A percentile compares a stretch with the other conserved stretches of the same genome.
Evolutionary conservation across 2,329 filamentous ascomycete genomes (phyloP).

Genomic region (Tothia fuscella): DNA sequence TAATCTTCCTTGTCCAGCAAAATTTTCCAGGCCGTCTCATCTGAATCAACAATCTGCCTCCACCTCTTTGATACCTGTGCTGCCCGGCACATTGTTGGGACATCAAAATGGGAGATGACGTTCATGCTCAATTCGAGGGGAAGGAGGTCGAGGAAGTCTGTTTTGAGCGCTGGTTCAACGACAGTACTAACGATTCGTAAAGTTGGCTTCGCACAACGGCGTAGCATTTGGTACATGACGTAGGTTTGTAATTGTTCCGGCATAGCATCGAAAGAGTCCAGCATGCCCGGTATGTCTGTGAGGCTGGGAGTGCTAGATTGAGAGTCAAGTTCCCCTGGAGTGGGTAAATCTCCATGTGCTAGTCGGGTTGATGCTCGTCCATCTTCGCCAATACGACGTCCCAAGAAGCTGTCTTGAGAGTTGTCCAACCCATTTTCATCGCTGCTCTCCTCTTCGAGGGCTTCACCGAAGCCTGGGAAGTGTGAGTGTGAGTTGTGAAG

Average conservation of each 20-base stretch:
- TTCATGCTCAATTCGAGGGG: conserved; percentile 81
- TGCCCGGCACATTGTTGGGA: conserved; percentile 74
- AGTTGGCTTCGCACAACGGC: conserved; percentile 76
- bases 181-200: conserved; percentile 80
- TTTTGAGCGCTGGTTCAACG: conserved; percentile 89
- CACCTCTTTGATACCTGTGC: conserved; percentile 91
- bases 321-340: too few relatives aligned
- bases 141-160: conserved; percentile 76
- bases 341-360: conserved; percentile 9
- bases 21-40: conserved; percentile 93
- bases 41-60: conserved; percentile 80
- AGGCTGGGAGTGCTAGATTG: conserved; percentile 33
- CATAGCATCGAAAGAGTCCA: conserved; percentile 85
- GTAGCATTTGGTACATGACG: conserved; percentile 91
- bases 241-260: conserved; percentile 87
- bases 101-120: conserved; percentile 75
- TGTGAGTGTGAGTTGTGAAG: conserved; percentile 16
- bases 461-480: too few relatives aligned
- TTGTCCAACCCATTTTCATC: conserved; percentile 22
- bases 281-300: conserved; percentile 71
- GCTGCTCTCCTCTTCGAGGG: conserved; percentile 16
- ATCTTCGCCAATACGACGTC: background rate
- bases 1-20: conserved; percentile 79
- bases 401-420: conserved; percentile 5
- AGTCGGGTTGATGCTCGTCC: background rate